A percentile compares a stretch with the other conserved stretches of the same genome.
phyloP scores from a whole-genome alignment of 208 protist species.

The Trypanosomatidae sp. region DNA sequence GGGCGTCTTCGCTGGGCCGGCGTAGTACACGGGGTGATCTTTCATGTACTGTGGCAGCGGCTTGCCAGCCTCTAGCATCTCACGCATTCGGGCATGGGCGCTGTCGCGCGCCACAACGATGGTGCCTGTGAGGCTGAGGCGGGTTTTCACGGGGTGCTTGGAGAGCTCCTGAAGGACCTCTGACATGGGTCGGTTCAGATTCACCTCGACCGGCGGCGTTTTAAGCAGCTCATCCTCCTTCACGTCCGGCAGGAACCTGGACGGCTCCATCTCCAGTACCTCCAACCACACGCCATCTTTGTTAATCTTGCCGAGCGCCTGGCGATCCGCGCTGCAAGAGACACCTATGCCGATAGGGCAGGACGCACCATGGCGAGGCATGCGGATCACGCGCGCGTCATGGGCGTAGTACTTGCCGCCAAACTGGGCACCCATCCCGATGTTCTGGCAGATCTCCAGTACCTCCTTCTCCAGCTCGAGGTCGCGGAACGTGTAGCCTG shows the following conservation, averaged over 20 bases:
- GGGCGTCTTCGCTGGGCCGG: conserved; percentile 97
- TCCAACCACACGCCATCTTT: conserved; percentile 96
- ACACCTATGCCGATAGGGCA: conserved; percentile 95
- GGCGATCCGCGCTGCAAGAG: conserved; percentile 97
- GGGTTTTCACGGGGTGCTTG: conserved; percentile 92
- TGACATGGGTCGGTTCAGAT: conserved; percentile 94
- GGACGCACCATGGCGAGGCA: conserved; percentile 92
- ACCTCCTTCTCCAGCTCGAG: conserved; percentile 92
- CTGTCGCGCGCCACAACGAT: conserved; percentile 98
- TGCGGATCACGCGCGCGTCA: conserved; percentile 95
- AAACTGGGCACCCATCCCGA: conserved; percentile 97
- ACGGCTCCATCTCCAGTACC: conserved; percentile 94
- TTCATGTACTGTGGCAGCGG: conserved; percentile 95
- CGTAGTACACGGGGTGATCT: conserved; percentile 97
- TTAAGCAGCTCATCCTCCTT: conserved; percentile 77
- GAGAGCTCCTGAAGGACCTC: conserved; percentile 80
- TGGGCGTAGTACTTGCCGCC: conserved; percentile 99
- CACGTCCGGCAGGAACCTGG: conserved; percentile 93
- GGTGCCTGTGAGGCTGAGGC: conserved; percentile 94
- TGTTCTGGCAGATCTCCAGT: conserved; percentile 82
- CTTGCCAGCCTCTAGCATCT: conserved; percentile 87
- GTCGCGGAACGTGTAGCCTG: conserved; percentile 94
- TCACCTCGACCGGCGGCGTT: conserved; percentile 80
- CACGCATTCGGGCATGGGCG: conserved; percentile 95
- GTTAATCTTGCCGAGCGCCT: conserved; percentile 95